Evolutionary conservation across 2,329 filamentous ascomycete genomes (phyloP).

Genomic region (Drechslerella stenobrocha): DNA sequence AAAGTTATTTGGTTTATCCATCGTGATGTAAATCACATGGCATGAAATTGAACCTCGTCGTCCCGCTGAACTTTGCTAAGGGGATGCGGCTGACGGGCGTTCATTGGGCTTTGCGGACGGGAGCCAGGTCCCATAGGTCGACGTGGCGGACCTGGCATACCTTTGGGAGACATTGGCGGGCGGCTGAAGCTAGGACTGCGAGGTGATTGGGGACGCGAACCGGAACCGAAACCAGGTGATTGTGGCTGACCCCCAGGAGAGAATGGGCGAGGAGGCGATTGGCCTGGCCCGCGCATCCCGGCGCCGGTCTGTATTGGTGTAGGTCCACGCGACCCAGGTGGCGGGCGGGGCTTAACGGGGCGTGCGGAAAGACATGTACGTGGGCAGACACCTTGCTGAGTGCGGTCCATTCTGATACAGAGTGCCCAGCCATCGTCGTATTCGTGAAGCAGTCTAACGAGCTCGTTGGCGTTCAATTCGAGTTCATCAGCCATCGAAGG

Average conservation of each 20-base stretch:
- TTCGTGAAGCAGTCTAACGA: constrained; percentile 87
- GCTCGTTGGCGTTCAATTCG: constrained; percentile 74
- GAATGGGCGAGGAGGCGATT: constrained; percentile 4
- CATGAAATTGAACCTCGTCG: constrained; percentile 42
- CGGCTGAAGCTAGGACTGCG: constrained; percentile 41
- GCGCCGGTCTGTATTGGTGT: constrained; percentile 19
- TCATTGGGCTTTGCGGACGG: constrained; percentile 38
- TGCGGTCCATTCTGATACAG: constrained; percentile 85
- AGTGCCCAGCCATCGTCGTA: constrained; percentile 99
- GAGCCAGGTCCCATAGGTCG: constrained; percentile 37
- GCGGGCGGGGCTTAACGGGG: constrained; percentile 79
- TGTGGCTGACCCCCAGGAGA: constrained; percentile 36
- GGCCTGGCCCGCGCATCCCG: constrained; percentile 22
- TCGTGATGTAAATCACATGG: constrained; percentile 34
- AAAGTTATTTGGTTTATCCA: not conserved
- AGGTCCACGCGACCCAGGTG: constrained; percentile 30
- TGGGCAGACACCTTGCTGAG: constrained; percentile 88
- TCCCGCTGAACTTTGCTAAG: constrained; percentile 43
- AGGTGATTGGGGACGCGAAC: constrained; percentile 44
- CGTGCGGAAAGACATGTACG: constrained; percentile 90
- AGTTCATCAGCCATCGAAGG: constrained; percentile 92
- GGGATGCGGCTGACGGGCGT: constrained; percentile 35
- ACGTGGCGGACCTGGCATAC: constrained; percentile 43
- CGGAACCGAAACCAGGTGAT: constrained; percentile 36
- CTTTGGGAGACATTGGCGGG: constrained; percentile 47